These are phyloP conservation scores for Fremontodendron californicum DNA, from an alignment of 345 rosid genomes.

Conservation along the genomic window DNA sequence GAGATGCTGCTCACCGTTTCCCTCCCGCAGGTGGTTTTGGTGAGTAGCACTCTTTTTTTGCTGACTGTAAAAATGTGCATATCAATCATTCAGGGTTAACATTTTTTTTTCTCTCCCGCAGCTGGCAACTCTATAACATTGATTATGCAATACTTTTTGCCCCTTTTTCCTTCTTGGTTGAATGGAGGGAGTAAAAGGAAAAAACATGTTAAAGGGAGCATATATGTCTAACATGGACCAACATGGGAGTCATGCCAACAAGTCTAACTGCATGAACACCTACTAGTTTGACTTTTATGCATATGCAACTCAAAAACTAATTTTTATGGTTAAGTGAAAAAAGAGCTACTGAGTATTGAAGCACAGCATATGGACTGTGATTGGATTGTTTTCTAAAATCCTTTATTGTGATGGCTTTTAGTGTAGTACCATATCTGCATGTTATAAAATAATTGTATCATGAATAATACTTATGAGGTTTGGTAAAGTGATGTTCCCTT, in stretches of 20 bases:
- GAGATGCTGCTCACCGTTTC: constrained; percentile 95
- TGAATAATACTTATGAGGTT: background rate
- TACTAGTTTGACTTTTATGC: background rate
- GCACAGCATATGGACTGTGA: background rate
- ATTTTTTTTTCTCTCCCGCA: background rate
- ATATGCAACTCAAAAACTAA: background rate
- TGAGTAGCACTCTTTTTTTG: constrained; percentile 30
- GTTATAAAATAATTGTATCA: background rate
- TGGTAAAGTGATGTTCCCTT: background rate
- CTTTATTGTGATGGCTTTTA: background rate
- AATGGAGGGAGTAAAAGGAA: background rate
- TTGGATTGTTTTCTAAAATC: background rate
- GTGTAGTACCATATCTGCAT: background rate
- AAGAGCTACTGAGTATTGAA: background rate
- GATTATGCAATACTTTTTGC: background rate
- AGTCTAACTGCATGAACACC: background rate
- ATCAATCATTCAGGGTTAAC: background rate
- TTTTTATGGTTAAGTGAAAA: background rate
- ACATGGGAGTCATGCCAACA: background rate
- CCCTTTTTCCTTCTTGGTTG: background rate
- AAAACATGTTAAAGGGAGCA: background rate
- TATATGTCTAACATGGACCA: background rate
- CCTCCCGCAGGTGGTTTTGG: constrained; percentile 99
- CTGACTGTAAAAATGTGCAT: background rate
- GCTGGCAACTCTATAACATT: background rate